phyloP scores from a whole-genome alignment of 2,329 filamentous ascomycete genomes.

The Intubia oerlemansii region DNA sequence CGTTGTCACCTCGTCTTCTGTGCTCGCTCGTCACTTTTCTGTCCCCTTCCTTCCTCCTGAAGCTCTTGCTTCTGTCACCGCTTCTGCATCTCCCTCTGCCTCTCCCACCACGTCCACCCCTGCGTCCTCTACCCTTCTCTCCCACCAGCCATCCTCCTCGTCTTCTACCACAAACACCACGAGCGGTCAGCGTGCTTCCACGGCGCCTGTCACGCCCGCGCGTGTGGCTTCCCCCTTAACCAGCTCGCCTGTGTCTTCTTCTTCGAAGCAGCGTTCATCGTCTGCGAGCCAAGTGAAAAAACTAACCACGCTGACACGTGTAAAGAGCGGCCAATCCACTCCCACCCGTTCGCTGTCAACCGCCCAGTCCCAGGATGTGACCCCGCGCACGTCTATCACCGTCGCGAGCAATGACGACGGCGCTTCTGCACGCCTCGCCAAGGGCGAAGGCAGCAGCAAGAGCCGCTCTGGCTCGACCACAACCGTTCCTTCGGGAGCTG shows the following conservation, averaged over 20 bases:
- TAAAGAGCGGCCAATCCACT: constrained; percentile 85
- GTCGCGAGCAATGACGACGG: constrained; percentile 8
- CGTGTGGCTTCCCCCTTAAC: too few species aligned
- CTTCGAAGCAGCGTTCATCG: too few species aligned
- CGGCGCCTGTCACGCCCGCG: constrained; percentile 5
- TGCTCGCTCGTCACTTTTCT: constrained; percentile 47
- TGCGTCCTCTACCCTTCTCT: constrained; percentile 1
- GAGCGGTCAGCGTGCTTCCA: constrained; percentile 1
- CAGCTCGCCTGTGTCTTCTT: too few species aligned
- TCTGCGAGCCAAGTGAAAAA: too few species aligned
- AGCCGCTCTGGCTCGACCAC: constrained; percentile 26
- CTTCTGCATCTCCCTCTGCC: constrained; percentile 1
- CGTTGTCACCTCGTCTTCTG: constrained; percentile 38
- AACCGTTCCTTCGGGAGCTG: constrained; percentile 34
- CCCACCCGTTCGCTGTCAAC: constrained; percentile 71
- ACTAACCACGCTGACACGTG: neutral
- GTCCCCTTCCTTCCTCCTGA: constrained; percentile 30
- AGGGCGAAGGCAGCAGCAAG: constrained; percentile 15
- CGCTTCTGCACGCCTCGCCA: neutral
- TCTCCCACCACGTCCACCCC: constrained; percentile 3
- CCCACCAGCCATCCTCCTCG: neutral
- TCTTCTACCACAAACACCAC: constrained; percentile 1
- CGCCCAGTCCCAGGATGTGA: constrained; percentile 28
- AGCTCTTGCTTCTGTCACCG: too few species aligned
- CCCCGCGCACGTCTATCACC: constrained; percentile 6